A percentile compares a stretch with the other conserved stretches of the same genome.
Evolutionary conservation across 768 basidiomycete genomes (phyloP).

Genomic region (Lactarius psammicola): DNA sequence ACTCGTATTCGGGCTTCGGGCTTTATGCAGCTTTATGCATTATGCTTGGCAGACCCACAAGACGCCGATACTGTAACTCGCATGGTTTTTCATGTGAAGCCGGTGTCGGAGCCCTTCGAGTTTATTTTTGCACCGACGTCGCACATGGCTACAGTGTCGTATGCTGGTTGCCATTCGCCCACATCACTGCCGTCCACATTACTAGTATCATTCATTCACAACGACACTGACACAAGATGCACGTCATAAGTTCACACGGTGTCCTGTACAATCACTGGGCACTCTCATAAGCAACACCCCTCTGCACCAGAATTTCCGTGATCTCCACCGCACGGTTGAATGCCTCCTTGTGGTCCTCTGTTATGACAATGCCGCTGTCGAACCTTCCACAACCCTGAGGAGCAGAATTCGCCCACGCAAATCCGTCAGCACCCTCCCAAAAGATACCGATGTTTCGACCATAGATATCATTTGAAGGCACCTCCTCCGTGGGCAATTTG

Average conservation of each 20-base stretch:
- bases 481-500: constrained; percentile 51
- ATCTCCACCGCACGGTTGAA: constrained; percentile 72
- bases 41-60: neutral
- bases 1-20: neutral
- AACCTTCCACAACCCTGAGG: constrained; percentile 61
- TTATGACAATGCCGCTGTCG: constrained; percentile 46
- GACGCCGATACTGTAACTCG: too few relatives aligned
- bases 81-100: too few relatives aligned
- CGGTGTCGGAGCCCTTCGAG: too few relatives aligned
- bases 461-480: constrained; percentile 67
- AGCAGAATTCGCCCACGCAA: constrained; percentile 61
- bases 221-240: neutral
- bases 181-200: neutral
- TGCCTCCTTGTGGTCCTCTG: constrained; percentile 59
- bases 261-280: neutral
- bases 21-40: too few relatives aligned
- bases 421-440: constrained; percentile 51
- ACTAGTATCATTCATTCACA: neutral
- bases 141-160: neutral
- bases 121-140: neutral
- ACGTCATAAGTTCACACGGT: neutral
- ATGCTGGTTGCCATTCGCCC: neutral
- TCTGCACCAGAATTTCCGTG: constrained; percentile 47
- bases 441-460: constrained; percentile 64
- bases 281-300: constrained; percentile 26